Conservation (phyloP, 495 filamentous ascomycete species). For the Penicillium maclennaniae region DNA sequence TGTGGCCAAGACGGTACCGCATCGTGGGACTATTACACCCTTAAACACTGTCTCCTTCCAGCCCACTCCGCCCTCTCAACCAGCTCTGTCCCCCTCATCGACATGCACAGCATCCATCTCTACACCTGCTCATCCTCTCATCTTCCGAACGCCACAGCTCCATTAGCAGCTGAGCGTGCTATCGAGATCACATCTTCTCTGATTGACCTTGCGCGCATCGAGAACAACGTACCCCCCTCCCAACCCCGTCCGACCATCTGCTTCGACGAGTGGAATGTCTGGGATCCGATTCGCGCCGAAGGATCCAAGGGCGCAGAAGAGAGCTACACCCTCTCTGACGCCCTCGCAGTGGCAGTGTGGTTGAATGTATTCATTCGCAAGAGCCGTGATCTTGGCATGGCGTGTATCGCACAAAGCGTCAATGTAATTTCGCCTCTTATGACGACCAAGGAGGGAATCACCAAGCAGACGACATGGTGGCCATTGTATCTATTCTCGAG, state of each 20-base stretch:
- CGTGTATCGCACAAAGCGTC: conserved; percentile 74
- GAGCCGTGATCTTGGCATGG: conserved; percentile 68
- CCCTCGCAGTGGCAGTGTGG: conserved; percentile 68
- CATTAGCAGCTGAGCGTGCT: conserved; percentile 66
- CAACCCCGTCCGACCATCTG: conserved; percentile 64
- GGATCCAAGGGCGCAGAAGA: conserved; percentile 67
- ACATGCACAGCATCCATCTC: conserved; percentile 69
- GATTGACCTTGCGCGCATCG: conserved; percentile 72
- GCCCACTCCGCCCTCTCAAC: conserved; percentile 38
- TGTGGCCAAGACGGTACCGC: conserved; percentile 66
- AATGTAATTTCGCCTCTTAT: conserved; percentile 77
- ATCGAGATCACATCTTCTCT: conserved; percentile 65
- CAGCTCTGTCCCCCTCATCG: conserved; percentile 54
- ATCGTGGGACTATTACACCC: conserved; percentile 68
- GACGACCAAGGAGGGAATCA: conserved; percentile 58
- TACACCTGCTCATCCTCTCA: conserved; percentile 60
- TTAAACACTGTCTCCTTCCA: conserved; percentile 56
- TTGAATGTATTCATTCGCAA: conserved; percentile 79
- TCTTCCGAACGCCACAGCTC: conserved; percentile 61
- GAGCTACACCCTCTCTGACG: conserved; percentile 71
- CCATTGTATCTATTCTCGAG: conserved; percentile 65
- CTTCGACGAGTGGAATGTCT: conserved; percentile 86
- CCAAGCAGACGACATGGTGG: conserved; percentile 77
- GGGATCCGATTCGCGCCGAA: conserved; percentile 70
- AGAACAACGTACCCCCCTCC: conserved; percentile 54